These are phyloP conservation scores for Umbilicaria muhlenbergii DNA, from an alignment of 495 filamentous ascomycete species.

Conservation along the genomic window DNA sequence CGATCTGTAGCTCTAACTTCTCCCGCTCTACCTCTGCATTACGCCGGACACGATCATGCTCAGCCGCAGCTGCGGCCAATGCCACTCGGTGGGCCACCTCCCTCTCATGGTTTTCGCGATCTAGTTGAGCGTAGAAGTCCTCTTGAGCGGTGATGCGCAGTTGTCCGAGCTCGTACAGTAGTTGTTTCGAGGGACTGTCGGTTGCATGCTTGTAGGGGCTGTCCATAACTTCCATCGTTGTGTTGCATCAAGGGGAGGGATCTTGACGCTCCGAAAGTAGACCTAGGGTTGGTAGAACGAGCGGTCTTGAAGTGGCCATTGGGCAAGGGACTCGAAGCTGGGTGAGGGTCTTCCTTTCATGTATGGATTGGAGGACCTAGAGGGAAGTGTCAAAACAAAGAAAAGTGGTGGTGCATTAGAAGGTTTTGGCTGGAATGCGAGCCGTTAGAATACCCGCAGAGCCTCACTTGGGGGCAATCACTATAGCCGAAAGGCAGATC, in stretches of 20 bases:
- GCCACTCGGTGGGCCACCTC: slow-evolving; percentile 39
- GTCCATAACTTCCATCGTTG: slow-evolving; percentile 8
- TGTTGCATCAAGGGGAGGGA: no score
- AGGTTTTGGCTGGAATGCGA: no score
- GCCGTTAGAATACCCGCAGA: no score
- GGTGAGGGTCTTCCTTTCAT: no score
- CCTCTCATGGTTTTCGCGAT: slow-evolving; percentile 26
- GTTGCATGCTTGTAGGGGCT: slow-evolving; percentile 8
- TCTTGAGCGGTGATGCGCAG: slow-evolving; percentile 17
- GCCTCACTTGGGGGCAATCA: slow-evolving; percentile 4
- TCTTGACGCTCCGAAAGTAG: no score
- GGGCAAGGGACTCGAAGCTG: no score
- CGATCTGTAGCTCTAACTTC: slow-evolving; percentile 17
- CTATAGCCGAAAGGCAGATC: neutral
- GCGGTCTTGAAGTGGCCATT: no score
- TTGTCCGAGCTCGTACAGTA: slow-evolving; percentile 28
- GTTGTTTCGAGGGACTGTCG: slow-evolving; percentile 34
- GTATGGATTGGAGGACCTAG: no score
- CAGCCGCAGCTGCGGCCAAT: slow-evolving; percentile 42
- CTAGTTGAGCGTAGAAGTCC: slow-evolving; percentile 28
- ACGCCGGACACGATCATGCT: slow-evolving; percentile 47
- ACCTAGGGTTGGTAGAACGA: no score
- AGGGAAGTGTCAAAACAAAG: no score
- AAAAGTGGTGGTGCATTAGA: no score
- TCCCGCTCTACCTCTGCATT: slow-evolving; percentile 36